Conservation (phyloP, 768 basidiomycete species). For the Tremella mesenterica region DNA sequence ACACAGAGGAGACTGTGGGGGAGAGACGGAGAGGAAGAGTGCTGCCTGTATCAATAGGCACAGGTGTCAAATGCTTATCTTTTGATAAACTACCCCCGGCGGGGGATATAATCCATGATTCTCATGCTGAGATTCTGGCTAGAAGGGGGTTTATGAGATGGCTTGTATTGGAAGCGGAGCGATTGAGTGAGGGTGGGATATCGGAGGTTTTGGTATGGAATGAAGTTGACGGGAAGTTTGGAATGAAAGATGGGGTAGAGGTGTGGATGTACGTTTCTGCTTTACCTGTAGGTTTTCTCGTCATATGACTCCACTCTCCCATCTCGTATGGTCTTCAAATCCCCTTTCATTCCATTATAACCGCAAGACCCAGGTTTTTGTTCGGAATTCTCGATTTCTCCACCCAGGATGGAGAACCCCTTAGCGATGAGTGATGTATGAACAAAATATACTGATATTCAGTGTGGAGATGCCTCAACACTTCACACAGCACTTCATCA, state of each 20-base stretch:
- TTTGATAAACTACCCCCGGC: constrained; percentile 52
- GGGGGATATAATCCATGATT: constrained; percentile 79
- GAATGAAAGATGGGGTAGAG: constrained; percentile 49
- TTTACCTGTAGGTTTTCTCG: constrained; percentile 52
- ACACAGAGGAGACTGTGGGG: too few relatives aligned
- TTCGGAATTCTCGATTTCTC: too few relatives aligned
- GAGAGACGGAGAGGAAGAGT: too few relatives aligned
- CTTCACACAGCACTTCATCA: constrained; percentile 66
- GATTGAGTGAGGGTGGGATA: background rate
- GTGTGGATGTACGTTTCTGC: constrained; percentile 71
- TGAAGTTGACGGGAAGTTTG: constrained; percentile 13
- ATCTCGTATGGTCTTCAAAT: background rate
- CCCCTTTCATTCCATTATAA: too few relatives aligned
- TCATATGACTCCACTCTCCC: background rate
- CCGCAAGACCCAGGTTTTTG: too few relatives aligned
- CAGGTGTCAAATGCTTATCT: constrained; percentile 81
- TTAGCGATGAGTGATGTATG: too few relatives aligned
- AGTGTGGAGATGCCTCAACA: constrained; percentile 86
- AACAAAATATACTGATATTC: too few relatives aligned
- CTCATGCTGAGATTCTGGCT: constrained; percentile 86
- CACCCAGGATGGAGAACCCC: too few relatives aligned
- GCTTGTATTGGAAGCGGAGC: constrained; percentile 61
- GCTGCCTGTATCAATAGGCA: constrained; percentile 34
- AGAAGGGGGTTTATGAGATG: constrained; percentile 68
- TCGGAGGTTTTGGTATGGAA: constrained; percentile 10